Base-by-base conservation (phyloP, 495 filamentous ascomycete genomes). In the Penicillium antarcticum region DNA sequence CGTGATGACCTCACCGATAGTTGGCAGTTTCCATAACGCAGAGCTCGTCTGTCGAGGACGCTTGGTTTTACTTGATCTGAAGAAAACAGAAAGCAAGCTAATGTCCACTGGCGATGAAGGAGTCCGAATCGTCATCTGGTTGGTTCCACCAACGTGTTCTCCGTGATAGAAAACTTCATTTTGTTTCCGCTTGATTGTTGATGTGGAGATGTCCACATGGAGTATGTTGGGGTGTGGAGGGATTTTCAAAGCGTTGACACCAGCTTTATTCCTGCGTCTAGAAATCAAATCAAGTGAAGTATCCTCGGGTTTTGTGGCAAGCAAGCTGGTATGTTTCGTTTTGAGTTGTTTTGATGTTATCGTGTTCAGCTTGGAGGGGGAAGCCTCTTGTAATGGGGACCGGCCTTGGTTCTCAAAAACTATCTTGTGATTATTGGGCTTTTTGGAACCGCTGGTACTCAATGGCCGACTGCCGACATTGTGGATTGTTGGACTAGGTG, bases 31-130 rank as follows among this genome's bases (percentile, higher is more conserved):
- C 42, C 42, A 44, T 44, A 44, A 44, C 11, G 13, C 12, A 44
- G 11, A 31, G 24, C 6, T 16, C 23, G 42, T 31, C 42, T 44
- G 21, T 23, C 42, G 42, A 26, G 9, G 3, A n/a, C 42, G 42
- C 23, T 44, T 44, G 10, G 13, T 31, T 44, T 44, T 6, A 32
- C 23, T 44, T 32, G 23, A 44, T 44, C 42, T 31, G 42, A 44
- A 44, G 42, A 13, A 44, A 44, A 31, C 42, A 31, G 42, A 44
- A 31, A 44, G 42, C 42, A 44, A 32, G 23, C 42, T 44, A 16
- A 44, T 32, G 31, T 44, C 42, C 23, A 14, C 17, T 13, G 42
- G 42, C 5, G 42, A 44, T 6, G 42, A 44, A 13, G 42, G 16
- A 8, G 23, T 31, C 23, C 6, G 23, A 31, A 16, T n/a, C n/a